A percentile compares a stretch with the other conserved stretches of the same genome.
These are phyloP conservation scores for Chlamydomonas schloesseri DNA, from an alignment of 139 green algal genomes.

Conservation along the genomic window DNA sequence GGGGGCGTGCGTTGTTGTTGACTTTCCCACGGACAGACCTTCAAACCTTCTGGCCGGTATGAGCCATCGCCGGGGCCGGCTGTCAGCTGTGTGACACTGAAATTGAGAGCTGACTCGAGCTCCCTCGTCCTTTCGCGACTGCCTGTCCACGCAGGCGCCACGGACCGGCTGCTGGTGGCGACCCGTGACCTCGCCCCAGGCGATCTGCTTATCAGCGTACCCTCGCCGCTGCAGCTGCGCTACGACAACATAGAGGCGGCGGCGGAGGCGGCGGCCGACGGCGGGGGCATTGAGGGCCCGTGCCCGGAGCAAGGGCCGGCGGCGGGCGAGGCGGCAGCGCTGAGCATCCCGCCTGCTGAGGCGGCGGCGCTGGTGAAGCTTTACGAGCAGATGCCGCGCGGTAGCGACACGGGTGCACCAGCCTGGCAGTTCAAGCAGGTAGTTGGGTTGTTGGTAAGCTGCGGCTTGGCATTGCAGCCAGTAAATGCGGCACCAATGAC, in stretches of 20 bases:
- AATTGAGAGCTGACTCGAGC: no score
- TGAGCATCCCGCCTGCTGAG: neutral
- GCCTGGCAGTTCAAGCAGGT: constrained; percentile 77
- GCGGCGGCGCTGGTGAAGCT: neutral
- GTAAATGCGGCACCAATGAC: no score
- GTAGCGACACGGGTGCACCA: constrained; percentile 9
- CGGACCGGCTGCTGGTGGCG: constrained; percentile 1
- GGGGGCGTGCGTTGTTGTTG: neutral
- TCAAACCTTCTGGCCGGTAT: no score
- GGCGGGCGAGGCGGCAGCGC: no score
- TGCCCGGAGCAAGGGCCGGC: neutral
- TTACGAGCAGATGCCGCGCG: neutral
- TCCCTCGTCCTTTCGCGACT: no score
- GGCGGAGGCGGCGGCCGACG: neutral
- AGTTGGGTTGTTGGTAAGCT: no score
- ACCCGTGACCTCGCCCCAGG: neutral
- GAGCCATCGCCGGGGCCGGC: no score
- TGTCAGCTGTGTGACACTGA: no score
- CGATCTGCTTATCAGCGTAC: constrained; percentile 1
- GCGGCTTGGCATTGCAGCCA: no score
- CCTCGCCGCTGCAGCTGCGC: neutral
- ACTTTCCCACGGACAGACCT: no score
- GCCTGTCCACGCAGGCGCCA: neutral
- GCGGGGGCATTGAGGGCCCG: neutral
- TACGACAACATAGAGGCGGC: constrained; percentile 15